A percentile compares a stretch with the other conserved stretches of the same genome.
phyloP scores from a whole-genome alignment of 768 basidiomycete species.

The Albatrellus ellisii region DNA sequence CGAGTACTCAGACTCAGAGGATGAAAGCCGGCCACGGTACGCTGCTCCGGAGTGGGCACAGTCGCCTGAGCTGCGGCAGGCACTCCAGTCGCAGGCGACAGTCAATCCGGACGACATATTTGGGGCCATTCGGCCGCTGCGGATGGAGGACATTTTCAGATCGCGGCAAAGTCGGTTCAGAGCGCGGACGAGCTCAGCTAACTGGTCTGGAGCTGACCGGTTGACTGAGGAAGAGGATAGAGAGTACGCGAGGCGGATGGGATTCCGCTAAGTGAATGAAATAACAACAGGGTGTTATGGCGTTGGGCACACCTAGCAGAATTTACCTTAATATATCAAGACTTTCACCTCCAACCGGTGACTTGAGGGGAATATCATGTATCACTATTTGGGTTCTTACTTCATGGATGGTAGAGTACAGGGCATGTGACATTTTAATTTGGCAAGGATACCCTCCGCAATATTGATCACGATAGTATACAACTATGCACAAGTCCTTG shows the following conservation, averaged over 20 bases:
- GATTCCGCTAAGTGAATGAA: constrained; percentile 34
- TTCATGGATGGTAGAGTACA: too few relatives aligned
- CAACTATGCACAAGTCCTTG: too few relatives aligned
- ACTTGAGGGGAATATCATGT: too few relatives aligned
- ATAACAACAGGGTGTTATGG: too few relatives aligned
- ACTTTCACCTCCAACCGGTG: too few relatives aligned
- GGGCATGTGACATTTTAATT: too few relatives aligned
- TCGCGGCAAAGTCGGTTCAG: constrained; percentile 69
- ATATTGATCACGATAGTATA: too few relatives aligned
- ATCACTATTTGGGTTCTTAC: too few relatives aligned
- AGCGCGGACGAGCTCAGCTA: constrained; percentile 85
- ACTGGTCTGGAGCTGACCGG: constrained; percentile 89
- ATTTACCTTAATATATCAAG: too few relatives aligned
- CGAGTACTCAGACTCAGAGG: constrained; percentile 95
- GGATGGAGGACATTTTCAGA: constrained; percentile 92
- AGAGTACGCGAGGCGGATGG: constrained; percentile 87
- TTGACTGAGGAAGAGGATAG: constrained; percentile 74
- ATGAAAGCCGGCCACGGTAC: constrained; percentile 69
- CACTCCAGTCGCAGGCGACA: constrained; percentile 71
- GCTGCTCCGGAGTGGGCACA: constrained; percentile 84
- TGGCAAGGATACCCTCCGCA: too few relatives aligned
- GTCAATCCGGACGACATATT: constrained; percentile 89
- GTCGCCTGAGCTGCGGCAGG: constrained; percentile 72
- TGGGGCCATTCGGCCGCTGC: constrained; percentile 72
- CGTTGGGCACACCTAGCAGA: too few relatives aligned